A percentile compares a stretch with the other conserved stretches of the same genome.
Evolutionary conservation across 2,329 filamentous ascomycete genomes (phyloP).

Genomic region (Colletotrichum sp.): DNA sequence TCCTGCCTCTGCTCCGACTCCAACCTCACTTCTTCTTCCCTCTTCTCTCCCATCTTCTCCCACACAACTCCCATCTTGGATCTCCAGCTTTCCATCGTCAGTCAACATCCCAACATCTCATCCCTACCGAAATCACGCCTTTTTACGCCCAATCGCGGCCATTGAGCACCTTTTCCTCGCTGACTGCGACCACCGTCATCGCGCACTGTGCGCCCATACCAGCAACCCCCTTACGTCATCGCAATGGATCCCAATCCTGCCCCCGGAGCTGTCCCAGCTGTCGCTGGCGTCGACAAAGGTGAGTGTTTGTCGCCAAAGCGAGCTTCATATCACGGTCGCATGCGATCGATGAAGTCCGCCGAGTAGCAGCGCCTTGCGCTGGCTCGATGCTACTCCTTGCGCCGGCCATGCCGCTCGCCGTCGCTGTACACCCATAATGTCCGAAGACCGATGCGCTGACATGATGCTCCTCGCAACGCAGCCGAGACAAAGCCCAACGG

Average conservation of each 20-base stretch:
- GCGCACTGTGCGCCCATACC: constrained; percentile 13
- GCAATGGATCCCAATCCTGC: constrained; percentile 33
- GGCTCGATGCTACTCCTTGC: background rate
- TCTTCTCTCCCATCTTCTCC: constrained; percentile 1
- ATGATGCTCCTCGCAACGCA: background rate
- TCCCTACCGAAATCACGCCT: background rate
- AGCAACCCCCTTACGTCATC: constrained; percentile 34
- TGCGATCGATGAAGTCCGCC: background rate
- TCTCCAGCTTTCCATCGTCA: background rate
- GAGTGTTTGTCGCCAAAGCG: constrained; percentile 5
- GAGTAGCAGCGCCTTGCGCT: background rate
- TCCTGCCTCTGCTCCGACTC: constrained; percentile 5
- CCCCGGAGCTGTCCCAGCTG: constrained; percentile 22
- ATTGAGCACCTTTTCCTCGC: background rate
- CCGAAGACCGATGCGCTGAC: constrained; percentile 7
- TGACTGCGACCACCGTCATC: background rate
- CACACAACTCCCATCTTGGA: background rate
- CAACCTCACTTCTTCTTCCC: constrained; percentile 21
- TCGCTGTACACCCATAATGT: background rate
- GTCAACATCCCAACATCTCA: background rate
- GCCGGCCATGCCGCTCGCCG: background rate
- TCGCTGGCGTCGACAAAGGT: constrained; percentile 33
- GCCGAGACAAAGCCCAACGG: background rate
- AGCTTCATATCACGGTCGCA: constrained; percentile 10
- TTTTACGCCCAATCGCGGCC: background rate